A percentile compares a stretch with the other conserved stretches of the same genome.
Evolutionary conservation across 257 asterid genomes (phyloP).

Genomic region (Handroanthus guayacan): DNA sequence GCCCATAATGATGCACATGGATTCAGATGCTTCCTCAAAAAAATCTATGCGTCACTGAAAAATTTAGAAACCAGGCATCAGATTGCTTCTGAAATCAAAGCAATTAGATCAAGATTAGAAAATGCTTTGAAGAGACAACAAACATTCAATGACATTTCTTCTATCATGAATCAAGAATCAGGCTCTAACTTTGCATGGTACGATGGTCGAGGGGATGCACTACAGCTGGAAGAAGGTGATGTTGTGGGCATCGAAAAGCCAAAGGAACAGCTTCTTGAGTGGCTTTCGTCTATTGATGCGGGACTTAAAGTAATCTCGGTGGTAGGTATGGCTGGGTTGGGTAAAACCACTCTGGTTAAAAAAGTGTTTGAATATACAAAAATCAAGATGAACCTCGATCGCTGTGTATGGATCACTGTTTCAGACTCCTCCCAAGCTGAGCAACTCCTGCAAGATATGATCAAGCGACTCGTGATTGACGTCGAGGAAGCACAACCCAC

Average conservation of each 20-base stretch:
- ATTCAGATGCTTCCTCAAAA: neutral
- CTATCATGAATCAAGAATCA: neutral
- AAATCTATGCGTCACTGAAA: constrained; percentile 12
- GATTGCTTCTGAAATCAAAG: constrained; percentile 30
- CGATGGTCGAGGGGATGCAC: constrained; percentile 33
- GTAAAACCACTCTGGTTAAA: constrained; percentile 37
- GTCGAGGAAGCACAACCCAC: no score
- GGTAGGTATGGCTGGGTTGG: constrained; percentile 19
- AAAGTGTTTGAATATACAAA: constrained; percentile 11
- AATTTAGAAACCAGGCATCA: constrained; percentile 20
- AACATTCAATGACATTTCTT: constrained; percentile 5
- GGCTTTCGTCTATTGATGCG: neutral
- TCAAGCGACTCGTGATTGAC: neutral
- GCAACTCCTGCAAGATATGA: constrained; percentile 13
- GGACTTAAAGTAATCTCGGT: neutral
- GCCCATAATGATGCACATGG: neutral
- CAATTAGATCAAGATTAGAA: constrained; percentile 19
- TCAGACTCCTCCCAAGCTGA: constrained; percentile 22
- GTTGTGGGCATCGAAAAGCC: constrained; percentile 4
- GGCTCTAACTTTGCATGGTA: neutral
- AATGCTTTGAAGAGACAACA: constrained; percentile 26
- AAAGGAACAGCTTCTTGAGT: constrained; percentile 30
- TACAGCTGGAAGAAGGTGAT: neutral
- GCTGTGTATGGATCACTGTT: constrained; percentile 40
- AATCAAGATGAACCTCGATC: constrained; percentile 10